Conservation (phyloP, 2,329 filamentous ascomycete genomes). For the Ascocoryne sarcoides region DNA sequence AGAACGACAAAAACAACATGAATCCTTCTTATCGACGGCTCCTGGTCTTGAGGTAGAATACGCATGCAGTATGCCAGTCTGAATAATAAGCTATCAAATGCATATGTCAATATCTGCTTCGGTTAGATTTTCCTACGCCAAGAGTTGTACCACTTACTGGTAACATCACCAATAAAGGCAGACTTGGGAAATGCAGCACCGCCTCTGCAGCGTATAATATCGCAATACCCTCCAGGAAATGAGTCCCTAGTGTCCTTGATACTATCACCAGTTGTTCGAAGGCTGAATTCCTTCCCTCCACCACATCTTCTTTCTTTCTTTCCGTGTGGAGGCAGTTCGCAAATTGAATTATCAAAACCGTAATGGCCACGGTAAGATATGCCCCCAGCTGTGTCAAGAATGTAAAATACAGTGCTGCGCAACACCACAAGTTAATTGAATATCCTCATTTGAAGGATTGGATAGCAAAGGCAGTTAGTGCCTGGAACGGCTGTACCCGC, state of each 20-base stretch:
- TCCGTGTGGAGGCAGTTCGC: constrained; percentile 9
- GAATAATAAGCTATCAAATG: constrained; percentile 21
- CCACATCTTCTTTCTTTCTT: constrained; percentile 4
- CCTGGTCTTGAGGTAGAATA: constrained; percentile 12
- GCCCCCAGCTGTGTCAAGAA: constrained; percentile 20
- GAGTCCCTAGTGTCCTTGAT: constrained; percentile 12
- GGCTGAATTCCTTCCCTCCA: constrained; percentile 10
- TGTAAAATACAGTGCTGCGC: constrained; percentile 21
- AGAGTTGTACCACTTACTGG: constrained; percentile 11
- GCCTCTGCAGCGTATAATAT: constrained; percentile 17
- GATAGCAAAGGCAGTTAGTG: background rate
- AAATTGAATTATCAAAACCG: constrained; percentile 10
- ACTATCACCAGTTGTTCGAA: constrained; percentile 11
- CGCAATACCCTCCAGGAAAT: constrained; percentile 11
- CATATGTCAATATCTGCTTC: constrained; percentile 22
- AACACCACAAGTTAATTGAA: background rate
- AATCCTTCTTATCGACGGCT: constrained; percentile 7
- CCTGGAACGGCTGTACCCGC: background rate
- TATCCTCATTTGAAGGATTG: background rate
- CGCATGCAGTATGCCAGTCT: constrained; percentile 11
- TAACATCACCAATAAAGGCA: constrained; percentile 22
- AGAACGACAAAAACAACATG: constrained; percentile 15
- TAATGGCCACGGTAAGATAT: constrained; percentile 13
- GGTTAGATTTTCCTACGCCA: constrained; percentile 6
- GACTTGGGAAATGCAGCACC: constrained; percentile 18